Percentiles rank a stretch among this genome's conserved stretches.
phyloP scores from a whole-genome alignment of 78 protist genomes.

The Cavenderia fasciculata region DNA sequence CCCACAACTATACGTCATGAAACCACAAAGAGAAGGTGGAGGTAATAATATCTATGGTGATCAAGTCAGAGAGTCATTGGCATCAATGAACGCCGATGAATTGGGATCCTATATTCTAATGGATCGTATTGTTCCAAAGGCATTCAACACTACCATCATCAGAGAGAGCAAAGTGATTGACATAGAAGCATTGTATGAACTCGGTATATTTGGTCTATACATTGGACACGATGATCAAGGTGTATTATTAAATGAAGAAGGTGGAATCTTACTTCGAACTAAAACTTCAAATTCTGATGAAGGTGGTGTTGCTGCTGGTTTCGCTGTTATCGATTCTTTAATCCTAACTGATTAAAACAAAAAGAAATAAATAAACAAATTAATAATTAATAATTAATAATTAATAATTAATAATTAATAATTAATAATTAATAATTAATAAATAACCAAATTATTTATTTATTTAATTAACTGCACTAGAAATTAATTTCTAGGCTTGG shows the following conservation, averaged over 20 bases:
- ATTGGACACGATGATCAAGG: conserved; percentile 21
- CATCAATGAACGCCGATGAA: conserved; percentile 17
- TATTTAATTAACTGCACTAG: no score
- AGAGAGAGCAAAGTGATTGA: conserved; percentile 20
- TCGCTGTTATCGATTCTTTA: conserved; percentile 85
- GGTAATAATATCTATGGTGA: conserved; percentile 87
- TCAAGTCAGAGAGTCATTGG: conserved; percentile 1
- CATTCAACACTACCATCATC: conserved; percentile 18
- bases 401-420: no score
- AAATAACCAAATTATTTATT: no score
- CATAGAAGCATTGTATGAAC: conserved; percentile 71
- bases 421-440: no score
- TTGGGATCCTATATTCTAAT: conserved; percentile 85
- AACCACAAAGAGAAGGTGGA: conserved; percentile 98
- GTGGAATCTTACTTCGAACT: conserved; percentile 90
- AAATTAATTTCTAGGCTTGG: no score
- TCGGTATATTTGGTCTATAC: conserved; percentile 84
- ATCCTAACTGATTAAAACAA: no score
- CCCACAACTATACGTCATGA: conserved; percentile 89
- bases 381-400: no score
- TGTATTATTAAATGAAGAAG: conserved; percentile 41
- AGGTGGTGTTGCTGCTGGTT: conserved; percentile 95
- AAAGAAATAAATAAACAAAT: no score
- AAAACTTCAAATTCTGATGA: conserved; percentile 87
- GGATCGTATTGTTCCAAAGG: conserved; percentile 88